A percentile compares a stretch with the other conserved stretches of the same genome.
Evolutionary conservation across 345 rosid genomes (phyloP).

Genomic region (Angophora floribunda): DNA sequence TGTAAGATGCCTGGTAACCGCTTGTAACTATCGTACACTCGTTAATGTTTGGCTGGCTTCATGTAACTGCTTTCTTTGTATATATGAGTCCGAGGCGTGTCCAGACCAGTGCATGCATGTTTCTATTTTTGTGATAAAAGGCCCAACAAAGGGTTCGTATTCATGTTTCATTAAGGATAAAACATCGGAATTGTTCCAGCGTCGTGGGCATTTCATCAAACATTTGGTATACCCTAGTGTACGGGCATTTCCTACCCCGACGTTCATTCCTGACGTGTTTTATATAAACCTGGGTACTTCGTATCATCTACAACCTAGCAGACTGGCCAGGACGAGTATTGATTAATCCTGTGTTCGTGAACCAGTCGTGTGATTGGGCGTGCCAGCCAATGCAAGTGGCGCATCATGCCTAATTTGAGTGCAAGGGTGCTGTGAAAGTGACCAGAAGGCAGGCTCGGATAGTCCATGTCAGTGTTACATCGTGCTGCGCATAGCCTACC

Average conservation of each 20-base stretch:
- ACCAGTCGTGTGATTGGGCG: neutral
- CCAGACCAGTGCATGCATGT: neutral
- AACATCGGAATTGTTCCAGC: neutral
- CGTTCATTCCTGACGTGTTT: neutral
- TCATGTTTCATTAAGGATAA: neutral
- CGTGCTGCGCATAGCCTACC: neutral
- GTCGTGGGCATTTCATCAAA: neutral
- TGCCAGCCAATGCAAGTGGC: neutral
- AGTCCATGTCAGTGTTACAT: neutral
- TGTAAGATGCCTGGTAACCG: neutral
- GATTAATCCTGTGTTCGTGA: neutral
- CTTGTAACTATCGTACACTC: neutral
- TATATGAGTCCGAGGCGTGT: neutral
- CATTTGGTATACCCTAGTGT: neutral
- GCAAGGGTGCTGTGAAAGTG: neutral
- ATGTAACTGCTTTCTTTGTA: neutral
- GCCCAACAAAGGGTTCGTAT: neutral
- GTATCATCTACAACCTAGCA: neutral
- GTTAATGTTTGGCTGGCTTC: neutral
- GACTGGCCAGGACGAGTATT: neutral
- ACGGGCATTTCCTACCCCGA: neutral
- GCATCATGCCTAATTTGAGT: neutral
- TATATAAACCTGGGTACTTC: neutral
- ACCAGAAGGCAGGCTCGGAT: neutral
- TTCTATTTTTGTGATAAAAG: neutral